A percentile compares a stretch with the other conserved stretches of the same genome.
Conservation (phyloP, 2,329 filamentous ascomycete species). For the Leptoxyphium fumago region DNA sequence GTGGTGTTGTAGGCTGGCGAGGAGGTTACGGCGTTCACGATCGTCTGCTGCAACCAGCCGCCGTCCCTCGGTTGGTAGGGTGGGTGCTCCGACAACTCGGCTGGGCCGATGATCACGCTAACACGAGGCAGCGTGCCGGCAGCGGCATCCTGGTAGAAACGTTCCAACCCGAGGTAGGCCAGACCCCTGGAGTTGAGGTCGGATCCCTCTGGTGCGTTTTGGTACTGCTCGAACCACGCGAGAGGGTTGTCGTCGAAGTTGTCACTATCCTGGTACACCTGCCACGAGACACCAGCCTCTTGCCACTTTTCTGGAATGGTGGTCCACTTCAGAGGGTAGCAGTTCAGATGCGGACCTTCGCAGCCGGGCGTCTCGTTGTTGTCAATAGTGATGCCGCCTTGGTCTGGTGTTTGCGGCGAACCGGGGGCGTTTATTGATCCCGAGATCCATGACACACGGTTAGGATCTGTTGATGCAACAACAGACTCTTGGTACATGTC, state of each 20-base stretch:
- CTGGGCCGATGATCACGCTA: conserved; percentile 36
- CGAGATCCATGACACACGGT: conserved; percentile 36
- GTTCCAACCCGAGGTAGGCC: conserved; percentile 31
- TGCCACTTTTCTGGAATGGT: conserved; percentile 34
- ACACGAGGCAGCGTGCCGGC: conserved; percentile 38
- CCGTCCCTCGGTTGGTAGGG: conserved; percentile 40
- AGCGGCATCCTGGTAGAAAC: conserved; percentile 36
- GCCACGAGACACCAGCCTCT: conserved; percentile 33
- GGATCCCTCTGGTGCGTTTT: conserved; percentile 28
- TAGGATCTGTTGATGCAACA: conserved; percentile 39
- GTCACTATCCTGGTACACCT: conserved; percentile 35
- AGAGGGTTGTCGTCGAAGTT: conserved; percentile 41
- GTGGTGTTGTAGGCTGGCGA: conserved; percentile 37
- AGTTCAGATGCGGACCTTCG: conserved; percentile 30
- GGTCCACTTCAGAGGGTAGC: conserved; percentile 41
- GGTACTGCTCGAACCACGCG: conserved; percentile 40
- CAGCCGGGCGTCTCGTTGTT: conserved; percentile 38
- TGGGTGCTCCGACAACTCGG: conserved; percentile 39
- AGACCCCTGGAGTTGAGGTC: conserved; percentile 33
- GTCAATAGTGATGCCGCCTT: conserved; percentile 37
- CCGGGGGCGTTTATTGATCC: conserved; percentile 39
- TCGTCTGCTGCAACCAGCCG: conserved; percentile 39
- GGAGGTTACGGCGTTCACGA: conserved; percentile 36
- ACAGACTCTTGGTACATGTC: conserved; percentile 43
- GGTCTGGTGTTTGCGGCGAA: conserved; percentile 25